Conservation (phyloP, 345 rosid genomes). For the Acer campestre region DNA sequence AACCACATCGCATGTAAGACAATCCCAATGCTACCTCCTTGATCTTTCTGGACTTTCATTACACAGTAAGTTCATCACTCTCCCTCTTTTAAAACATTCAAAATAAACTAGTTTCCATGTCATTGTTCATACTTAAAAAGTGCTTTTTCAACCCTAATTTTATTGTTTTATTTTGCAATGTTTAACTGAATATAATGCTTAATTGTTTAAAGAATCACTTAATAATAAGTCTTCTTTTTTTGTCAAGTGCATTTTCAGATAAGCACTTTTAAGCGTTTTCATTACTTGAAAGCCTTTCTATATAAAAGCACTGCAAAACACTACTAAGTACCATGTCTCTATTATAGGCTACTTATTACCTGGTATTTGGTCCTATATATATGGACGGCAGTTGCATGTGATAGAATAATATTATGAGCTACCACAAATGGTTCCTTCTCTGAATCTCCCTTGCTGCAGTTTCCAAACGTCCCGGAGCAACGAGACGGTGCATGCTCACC, state of each 20-base stretch:
- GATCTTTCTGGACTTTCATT: conserved; percentile 34
- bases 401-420: conserved; percentile 49
- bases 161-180: background rate
- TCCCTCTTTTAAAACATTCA: too few relatives aligned
- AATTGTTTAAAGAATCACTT: too few relatives aligned
- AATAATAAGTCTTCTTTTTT: too few relatives aligned
- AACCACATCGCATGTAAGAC: conserved; percentile 27
- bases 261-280: background rate
- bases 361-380: conserved; percentile 31
- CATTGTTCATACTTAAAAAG: background rate
- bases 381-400: conserved; percentile 34
- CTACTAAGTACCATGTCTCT: too few relatives aligned
- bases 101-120: too few relatives aligned
- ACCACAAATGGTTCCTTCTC: conserved; percentile 55
- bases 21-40: conserved; percentile 44
- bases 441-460: conserved; percentile 59
- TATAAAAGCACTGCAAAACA: background rate
- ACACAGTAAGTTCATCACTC: too few relatives aligned
- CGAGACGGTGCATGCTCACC: conserved; percentile 53
- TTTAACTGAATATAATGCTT: too few relatives aligned
- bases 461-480: conserved; percentile 51
- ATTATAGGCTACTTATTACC: conserved; percentile 10
- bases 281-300: background rate
- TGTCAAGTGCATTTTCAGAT: too few relatives aligned
- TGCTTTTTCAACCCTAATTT: background rate